Conservation (phyloP, 768 basidiomycete genomes). For the Tulasnella sp. region DNA sequence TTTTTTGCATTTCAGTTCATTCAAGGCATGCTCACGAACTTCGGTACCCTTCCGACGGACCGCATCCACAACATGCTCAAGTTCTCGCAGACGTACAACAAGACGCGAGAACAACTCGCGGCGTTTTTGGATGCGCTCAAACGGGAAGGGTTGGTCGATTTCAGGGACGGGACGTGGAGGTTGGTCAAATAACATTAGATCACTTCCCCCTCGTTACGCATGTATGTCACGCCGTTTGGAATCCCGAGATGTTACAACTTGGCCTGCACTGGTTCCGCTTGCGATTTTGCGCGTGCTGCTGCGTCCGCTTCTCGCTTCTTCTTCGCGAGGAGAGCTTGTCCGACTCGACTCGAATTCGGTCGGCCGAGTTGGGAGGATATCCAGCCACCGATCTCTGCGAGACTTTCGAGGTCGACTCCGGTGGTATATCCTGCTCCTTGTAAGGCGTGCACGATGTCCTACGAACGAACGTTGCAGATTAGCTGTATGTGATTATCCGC, state of each 20-base stretch:
- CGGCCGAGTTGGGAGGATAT: conserved; percentile 55
- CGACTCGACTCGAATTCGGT: conserved; percentile 64
- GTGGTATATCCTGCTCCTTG: conserved; percentile 46
- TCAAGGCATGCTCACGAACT: conserved; percentile 83
- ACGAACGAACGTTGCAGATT: not conserved
- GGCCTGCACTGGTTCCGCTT: not conserved
- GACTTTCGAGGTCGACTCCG: conserved; percentile 50
- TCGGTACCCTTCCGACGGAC: conserved; percentile 61
- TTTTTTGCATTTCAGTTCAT: too few species aligned
- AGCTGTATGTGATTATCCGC: not conserved
- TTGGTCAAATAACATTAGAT: conserved; percentile 23
- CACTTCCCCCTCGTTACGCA: not conserved
- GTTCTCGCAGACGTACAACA: conserved; percentile 73
- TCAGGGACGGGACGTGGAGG: conserved; percentile 62
- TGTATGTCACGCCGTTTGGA: too few species aligned
- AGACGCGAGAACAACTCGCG: conserved; percentile 64
- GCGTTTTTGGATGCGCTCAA: conserved; percentile 72
- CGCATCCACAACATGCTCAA: conserved; percentile 85
- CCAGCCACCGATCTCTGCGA: conserved; percentile 76
- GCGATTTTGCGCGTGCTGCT: not conserved
- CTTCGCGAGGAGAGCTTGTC: conserved; percentile 53
- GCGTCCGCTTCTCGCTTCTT: conserved; percentile 26
- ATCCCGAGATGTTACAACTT: not conserved
- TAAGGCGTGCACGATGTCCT: conserved; percentile 74
- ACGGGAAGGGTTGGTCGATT: conserved; percentile 63